Evolutionary conservation across 129 eudicot species (phyloP), one percentile per base, ranked within the genome.

Genomic region (Chrysanthemum seticuspe): DNA sequence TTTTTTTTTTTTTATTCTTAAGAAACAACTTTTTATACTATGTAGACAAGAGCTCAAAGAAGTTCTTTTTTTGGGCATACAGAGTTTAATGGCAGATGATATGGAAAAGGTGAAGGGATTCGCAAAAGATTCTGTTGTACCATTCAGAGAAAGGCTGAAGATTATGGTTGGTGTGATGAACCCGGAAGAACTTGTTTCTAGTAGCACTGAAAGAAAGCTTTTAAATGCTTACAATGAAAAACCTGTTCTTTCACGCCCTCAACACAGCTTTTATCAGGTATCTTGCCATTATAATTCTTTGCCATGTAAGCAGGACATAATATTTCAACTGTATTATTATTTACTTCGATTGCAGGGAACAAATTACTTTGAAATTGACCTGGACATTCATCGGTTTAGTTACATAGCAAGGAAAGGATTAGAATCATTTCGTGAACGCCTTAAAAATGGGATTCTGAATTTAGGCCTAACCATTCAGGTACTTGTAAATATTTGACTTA

Each of bases 201-300:
- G 79, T 73, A 67, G 85, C 59, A 85, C 95, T 0, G 98, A 89
- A 78, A 83, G 78, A 84, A 92, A 86, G 81, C 95, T 92, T 58
- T 48, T 92, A 47, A 65, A 80, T 44, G 87, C 96, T 25, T 92
- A 92, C 71, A 92, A 92, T 56, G 95, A 87, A 70, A 89, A 92
- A 67, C 98, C 98, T 1, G 96, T 92, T 55, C 95, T 92, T 58
- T 85, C 98, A 8, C 95, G 96, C 13, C 98, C 98, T 54, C 98
- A 92, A 68, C 98, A 92, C 81, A 81, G 71, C 25, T 89, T 92
- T 72, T 87, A 89, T 86, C 87, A 87, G 96, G 98, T 92, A 65
- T 29, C 47, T 7, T 40, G 0, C 9, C 12, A 29, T 11, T 13
- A 2, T 15, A 51, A 67, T 36, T 13, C 50, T 16, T 1, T 49